A percentile compares a stretch with the other conserved stretches of the same genome.
These are phyloP conservation scores for Hyparrhenia diplandra DNA, from an alignment of 176 grass and related monocot species.

Conservation along the genomic window DNA sequence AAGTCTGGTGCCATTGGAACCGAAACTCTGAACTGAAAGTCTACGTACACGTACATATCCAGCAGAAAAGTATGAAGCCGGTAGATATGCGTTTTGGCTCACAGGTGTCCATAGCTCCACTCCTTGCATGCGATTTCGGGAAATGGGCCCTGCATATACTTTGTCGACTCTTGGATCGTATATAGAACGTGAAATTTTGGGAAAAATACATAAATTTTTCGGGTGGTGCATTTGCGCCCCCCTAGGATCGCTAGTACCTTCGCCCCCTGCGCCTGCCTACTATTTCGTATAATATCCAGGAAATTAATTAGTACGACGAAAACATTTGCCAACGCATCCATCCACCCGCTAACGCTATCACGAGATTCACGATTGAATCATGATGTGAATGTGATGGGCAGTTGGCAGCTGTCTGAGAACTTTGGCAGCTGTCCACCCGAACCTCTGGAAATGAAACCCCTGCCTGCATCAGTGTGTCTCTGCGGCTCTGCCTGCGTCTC, in stretches of 20 bases:
- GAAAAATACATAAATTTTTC: no score
- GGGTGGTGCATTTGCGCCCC: no score
- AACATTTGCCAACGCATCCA: not conserved
- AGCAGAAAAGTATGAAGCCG: not conserved
- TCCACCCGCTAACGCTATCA: conserved; percentile 12
- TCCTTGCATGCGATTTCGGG: no score
- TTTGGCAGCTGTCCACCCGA: conserved; percentile 7
- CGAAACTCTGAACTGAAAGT: conserved; percentile 8
- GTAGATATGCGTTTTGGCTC: not conserved
- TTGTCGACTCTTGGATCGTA: no score
- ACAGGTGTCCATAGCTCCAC: no score
- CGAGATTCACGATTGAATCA: not conserved
- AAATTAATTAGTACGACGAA: not conserved
- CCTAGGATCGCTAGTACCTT: no score
- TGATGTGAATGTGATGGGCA: not conserved
- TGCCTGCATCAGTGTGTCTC: not conserved
- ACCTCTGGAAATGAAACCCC: not conserved
- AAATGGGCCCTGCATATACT: no score
- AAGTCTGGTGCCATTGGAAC: not conserved
- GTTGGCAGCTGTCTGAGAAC: not conserved
- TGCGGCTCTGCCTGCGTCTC: no score
- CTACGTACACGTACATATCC: not conserved
- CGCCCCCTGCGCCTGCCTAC: no score
- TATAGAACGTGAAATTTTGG: no score
- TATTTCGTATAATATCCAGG: not conserved